A percentile compares a stretch with the other conserved stretches of the same genome.
Evolutionary conservation across 2,329 filamentous ascomycete species (phyloP).

Genomic region (Periconia digitata): DNA sequence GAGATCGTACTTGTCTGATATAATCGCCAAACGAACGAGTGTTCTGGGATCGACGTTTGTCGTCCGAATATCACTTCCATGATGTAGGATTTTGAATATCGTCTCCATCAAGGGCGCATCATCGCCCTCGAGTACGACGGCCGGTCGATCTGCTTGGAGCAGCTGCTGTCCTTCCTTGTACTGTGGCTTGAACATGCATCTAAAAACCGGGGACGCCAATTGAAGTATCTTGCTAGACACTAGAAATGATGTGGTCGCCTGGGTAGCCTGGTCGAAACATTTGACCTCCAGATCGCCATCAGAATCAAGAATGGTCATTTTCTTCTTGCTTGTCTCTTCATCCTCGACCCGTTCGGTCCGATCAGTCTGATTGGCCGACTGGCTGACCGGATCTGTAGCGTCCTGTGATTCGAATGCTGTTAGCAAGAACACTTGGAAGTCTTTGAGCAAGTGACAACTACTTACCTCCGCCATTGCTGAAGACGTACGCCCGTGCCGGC

Average conservation of each 20-base stretch:
- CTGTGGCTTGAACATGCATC: constrained; percentile 5
- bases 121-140: constrained; percentile 6
- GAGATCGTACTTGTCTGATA: constrained; percentile 10
- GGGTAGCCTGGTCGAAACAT: not conserved
- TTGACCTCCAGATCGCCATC: not conserved
- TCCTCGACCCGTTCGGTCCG: too few species aligned
- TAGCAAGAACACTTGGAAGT: too few species aligned
- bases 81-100: constrained; percentile 8
- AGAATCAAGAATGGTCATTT: not conserved
- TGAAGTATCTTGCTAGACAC: constrained; percentile 10
- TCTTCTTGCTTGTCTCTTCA: too few species aligned
- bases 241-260: not conserved
- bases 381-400: not conserved
- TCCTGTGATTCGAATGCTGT: too few species aligned
- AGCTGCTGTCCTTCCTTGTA: constrained; percentile 9
- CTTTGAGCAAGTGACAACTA: too few species aligned
- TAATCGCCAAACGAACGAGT: constrained; percentile 7
- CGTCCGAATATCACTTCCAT: not conserved
- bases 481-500: not conserved
- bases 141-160: constrained; percentile 1
- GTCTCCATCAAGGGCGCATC: constrained; percentile 8
- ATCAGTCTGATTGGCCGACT: not conserved
- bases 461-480: too few species aligned
- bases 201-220: constrained; percentile 9
- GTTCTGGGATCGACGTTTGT: constrained; percentile 3